Percentiles rank a stretch among this genome's conserved stretches.
Evolutionary conservation across 495 filamentous ascomycete species (phyloP).

Genomic region (Barbatosphaeria neglecta): DNA sequence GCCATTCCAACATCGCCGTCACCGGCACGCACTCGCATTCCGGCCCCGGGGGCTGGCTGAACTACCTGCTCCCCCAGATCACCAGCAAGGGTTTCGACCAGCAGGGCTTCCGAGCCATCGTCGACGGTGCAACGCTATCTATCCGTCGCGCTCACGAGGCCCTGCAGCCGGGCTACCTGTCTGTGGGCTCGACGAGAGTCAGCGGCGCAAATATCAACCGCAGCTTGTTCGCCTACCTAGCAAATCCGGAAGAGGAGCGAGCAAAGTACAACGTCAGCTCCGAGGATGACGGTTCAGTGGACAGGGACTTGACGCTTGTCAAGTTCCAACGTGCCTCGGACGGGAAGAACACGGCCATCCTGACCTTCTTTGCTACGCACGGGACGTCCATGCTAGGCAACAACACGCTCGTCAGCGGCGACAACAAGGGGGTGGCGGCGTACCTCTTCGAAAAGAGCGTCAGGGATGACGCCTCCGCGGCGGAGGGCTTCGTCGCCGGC

Average conservation of each 20-base stretch:
- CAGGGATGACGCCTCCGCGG: slow-evolving; percentile 32
- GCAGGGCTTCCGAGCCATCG: slow-evolving; percentile 81
- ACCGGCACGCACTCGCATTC: slow-evolving; percentile 92
- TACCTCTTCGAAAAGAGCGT: slow-evolving; percentile 71
- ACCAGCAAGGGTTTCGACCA: slow-evolving; percentile 81
- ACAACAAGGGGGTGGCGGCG: slow-evolving; percentile 94
- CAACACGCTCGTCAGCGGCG: slow-evolving; percentile 82
- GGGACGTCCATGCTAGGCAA: slow-evolving; percentile 88
- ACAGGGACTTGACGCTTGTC: slow-evolving; percentile 76
- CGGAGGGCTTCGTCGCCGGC: slow-evolving; percentile 73
- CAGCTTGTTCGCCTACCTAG: slow-evolving; percentile 81
- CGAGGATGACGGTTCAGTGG: slow-evolving; percentile 57
- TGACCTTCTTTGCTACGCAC: slow-evolving; percentile 93
- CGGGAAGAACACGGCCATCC: slow-evolving; percentile 59
- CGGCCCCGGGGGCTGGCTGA: slow-evolving; percentile 87
- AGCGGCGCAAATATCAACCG: slow-evolving; percentile 81
- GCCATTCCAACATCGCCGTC: slow-evolving; percentile 75
- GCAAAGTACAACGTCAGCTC: slow-evolving; percentile 49
- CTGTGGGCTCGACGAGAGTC: slow-evolving; percentile 61
- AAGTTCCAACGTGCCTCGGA: slow-evolving; percentile 65
- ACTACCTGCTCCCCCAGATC: slow-evolving; percentile 91
- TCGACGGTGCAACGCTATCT: slow-evolving; percentile 73
- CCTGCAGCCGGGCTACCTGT: slow-evolving; percentile 58
- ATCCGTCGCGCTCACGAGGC: slow-evolving; percentile 74
- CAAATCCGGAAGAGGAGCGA: slow-evolving; percentile 74